Conservation (phyloP, 768 basidiomycete species). For the Mycena amicta region DNA sequence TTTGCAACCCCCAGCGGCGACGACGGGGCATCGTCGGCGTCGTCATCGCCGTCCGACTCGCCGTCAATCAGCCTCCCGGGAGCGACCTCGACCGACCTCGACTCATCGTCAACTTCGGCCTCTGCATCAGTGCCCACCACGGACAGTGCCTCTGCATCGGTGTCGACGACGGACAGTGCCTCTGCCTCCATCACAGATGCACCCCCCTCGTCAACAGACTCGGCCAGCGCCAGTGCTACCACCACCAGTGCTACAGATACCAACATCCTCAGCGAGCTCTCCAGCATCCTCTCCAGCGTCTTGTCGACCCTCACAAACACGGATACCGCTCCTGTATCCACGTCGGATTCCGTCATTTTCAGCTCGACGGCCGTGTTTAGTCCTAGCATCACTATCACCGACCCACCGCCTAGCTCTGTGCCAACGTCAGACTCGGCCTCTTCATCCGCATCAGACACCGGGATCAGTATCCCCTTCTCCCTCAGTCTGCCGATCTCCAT, state of each 20-base stretch:
- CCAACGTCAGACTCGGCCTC: constrained; percentile 1
- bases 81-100: constrained; percentile 21
- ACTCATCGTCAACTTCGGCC: constrained; percentile 5
- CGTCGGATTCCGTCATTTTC: background rate
- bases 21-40: background rate
- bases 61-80: constrained; percentile 12
- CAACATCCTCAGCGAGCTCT: background rate
- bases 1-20: background rate
- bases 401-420: constrained; percentile 9
- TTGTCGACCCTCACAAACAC: background rate
- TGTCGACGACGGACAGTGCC: background rate
- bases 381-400: background rate
- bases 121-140: background rate
- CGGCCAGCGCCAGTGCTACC: background rate
- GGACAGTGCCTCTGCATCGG: background rate
- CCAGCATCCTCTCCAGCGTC: background rate
- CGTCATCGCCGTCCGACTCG: background rate
- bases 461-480: background rate
- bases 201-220: background rate
- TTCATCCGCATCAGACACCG: constrained; percentile 1
- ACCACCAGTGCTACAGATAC: background rate
- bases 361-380: constrained; percentile 7
- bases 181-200: background rate
- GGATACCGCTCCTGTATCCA: no score
- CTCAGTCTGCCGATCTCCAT: background rate